phyloP scores from a whole-genome alignment of 805 yeast genomes.

The Ogataea siamensis region DNA sequence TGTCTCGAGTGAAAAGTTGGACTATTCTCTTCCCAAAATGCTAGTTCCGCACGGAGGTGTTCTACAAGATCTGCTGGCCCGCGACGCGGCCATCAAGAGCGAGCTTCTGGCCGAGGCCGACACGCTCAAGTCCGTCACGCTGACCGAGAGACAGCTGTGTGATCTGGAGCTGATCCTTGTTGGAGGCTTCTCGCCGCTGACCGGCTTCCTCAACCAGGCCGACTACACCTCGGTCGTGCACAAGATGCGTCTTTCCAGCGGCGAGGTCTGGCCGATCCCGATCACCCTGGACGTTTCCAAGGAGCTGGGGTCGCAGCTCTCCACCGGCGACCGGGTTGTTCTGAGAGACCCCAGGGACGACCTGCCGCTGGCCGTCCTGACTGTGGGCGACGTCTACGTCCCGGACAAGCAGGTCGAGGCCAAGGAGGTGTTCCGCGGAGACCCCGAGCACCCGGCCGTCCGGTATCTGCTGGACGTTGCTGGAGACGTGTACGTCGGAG shows the following conservation, averaged over 20 bases:
- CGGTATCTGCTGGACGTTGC: slow-evolving; percentile 68
- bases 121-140: slow-evolving; percentile 43
- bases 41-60: slow-evolving; percentile 83
- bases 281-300: slow-evolving; percentile 78
- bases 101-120: slow-evolving; percentile 59
- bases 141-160: slow-evolving; percentile 88
- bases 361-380: slow-evolving; percentile 73
- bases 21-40: not conserved
- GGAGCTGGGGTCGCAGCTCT: slow-evolving; percentile 43
- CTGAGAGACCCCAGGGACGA: slow-evolving; percentile 82
- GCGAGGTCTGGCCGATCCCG: slow-evolving; percentile 88
- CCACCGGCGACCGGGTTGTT: slow-evolving; percentile 61
- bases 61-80: slow-evolving; percentile 77
- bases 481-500: slow-evolving; percentile 87
- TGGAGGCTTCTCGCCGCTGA: slow-evolving; percentile 90
- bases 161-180: slow-evolving; percentile 87
- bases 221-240: slow-evolving; percentile 70
- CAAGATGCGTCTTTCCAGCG: slow-evolving; percentile 67
- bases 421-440: slow-evolving; percentile 86
- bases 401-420: slow-evolving; percentile 85
- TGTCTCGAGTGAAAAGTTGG: not conserved
- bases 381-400: slow-evolving; percentile 72
- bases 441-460: slow-evolving; percentile 94
- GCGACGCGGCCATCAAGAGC: slow-evolving; percentile 65
- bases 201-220: slow-evolving; percentile 61